These are phyloP conservation scores for Mortierella alpina DNA, from an alignment of 192 early-diverging fungal species.

Conservation along the genomic window DNA sequence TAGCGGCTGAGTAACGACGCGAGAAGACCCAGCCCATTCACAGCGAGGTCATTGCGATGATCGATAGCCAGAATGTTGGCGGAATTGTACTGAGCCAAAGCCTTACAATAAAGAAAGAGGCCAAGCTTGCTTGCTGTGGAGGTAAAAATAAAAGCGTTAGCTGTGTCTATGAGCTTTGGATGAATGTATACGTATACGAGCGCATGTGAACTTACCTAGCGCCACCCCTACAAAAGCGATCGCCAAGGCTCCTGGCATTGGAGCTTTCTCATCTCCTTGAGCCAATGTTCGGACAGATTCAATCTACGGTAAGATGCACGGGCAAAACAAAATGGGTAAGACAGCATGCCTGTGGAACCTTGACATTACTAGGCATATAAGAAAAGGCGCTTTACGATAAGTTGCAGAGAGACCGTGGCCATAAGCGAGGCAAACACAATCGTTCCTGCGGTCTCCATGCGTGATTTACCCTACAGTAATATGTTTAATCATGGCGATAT, in stretches of 20 bases:
- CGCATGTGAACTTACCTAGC: slow-evolving; percentile 52
- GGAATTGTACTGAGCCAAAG: slow-evolving; percentile 66
- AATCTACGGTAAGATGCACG: slow-evolving; percentile 40
- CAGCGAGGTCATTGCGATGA: slow-evolving; percentile 80
- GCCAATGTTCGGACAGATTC: slow-evolving; percentile 73
- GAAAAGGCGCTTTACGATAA: slow-evolving; percentile 61
- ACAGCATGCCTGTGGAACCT: background rate
- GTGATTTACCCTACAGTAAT: slow-evolving; percentile 73
- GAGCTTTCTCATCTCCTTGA: slow-evolving; percentile 52
- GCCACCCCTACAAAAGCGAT: slow-evolving; percentile 66
- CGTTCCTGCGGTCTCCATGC: slow-evolving; percentile 82
- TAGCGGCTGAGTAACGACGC: slow-evolving; percentile 72
- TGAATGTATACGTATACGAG: background rate
- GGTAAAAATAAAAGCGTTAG: background rate
- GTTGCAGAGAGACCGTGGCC: slow-evolving; percentile 75
- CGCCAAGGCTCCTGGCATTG: slow-evolving; percentile 60
- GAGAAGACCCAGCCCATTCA: slow-evolving; percentile 77
- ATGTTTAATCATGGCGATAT: too few relatives aligned
- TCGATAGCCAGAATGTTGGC: slow-evolving; percentile 76
- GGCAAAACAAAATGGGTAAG: too few relatives aligned
- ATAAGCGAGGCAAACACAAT: slow-evolving; percentile 85
- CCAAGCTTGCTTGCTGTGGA: slow-evolving; percentile 63
- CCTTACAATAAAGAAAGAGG: slow-evolving; percentile 77
- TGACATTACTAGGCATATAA: background rate
- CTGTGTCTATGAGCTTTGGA: background rate